These are phyloP conservation scores for Coemansia sp. DNA, from an alignment of 192 early-diverging fungal species.

Conservation along the genomic window DNA sequence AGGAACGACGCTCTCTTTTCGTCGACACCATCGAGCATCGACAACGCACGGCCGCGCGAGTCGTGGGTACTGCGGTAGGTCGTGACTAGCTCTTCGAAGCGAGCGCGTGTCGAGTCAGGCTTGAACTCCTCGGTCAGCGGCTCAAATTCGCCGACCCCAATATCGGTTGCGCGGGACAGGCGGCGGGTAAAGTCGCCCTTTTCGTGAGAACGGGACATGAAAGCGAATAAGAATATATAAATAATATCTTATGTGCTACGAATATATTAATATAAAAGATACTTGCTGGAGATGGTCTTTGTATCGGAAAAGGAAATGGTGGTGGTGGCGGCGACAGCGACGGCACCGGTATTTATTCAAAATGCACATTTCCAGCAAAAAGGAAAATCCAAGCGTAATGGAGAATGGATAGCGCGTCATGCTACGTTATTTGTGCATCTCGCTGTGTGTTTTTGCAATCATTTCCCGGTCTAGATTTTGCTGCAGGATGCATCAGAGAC, in stretches of 20 bases:
- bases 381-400: too few species aligned
- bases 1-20: conserved; percentile 23
- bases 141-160: conserved; percentile 33
- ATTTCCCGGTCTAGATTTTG: too few species aligned
- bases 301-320: too few species aligned
- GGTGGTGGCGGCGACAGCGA: too few species aligned
- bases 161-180: conserved; percentile 25
- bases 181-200: conserved; percentile 17
- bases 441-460: too few species aligned
- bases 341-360: too few species aligned
- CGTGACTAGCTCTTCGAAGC: conserved; percentile 47
- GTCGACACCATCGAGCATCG: conserved; percentile 20
- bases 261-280: background rate
- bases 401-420: too few species aligned
- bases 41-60: conserved; percentile 19
- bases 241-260: background rate
- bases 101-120: conserved; percentile 40
- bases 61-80: conserved; percentile 43
- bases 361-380: too few species aligned
- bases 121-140: conserved; percentile 39
- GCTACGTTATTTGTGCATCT: too few species aligned
- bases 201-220: conserved; percentile 2
- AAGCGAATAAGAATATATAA: background rate
- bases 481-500: too few species aligned
- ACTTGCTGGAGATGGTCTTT: too few species aligned